Evolutionary conservation across 805 yeast species (phyloP).

Genomic region (Wickerhamiella vanderwaltii): DNA sequence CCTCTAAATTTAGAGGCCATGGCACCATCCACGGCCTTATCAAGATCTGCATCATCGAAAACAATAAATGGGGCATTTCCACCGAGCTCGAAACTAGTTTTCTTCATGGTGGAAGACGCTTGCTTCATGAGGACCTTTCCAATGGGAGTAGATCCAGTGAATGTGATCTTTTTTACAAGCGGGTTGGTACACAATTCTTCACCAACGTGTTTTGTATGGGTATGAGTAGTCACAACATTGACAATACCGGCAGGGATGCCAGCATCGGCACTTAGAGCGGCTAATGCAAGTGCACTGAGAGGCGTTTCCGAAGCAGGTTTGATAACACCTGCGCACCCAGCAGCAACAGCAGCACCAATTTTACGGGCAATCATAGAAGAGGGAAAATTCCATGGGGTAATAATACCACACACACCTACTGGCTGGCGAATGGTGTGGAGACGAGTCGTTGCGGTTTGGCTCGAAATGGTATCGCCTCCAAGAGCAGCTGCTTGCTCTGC

Average conservation of each 20-base stretch:
- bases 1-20: slow-evolving; percentile 59
- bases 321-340: slow-evolving; percentile 65
- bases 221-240: slow-evolving; percentile 42
- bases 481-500: slow-evolving; percentile 61
- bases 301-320: slow-evolving; percentile 76
- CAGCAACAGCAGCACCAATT: slow-evolving; percentile 65
- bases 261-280: slow-evolving; percentile 46
- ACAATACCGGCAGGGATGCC: slow-evolving; percentile 62
- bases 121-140: slow-evolving; percentile 58
- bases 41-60: slow-evolving; percentile 60
- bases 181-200: slow-evolving; percentile 44
- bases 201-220: slow-evolving; percentile 35
- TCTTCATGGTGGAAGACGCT: slow-evolving; percentile 49
- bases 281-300: slow-evolving; percentile 56
- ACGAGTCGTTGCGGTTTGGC: slow-evolving; percentile 36
- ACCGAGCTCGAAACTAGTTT: slow-evolving; percentile 61
- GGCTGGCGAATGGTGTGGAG: slow-evolving; percentile 58
- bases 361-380: slow-evolving; percentile 66
- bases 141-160: slow-evolving; percentile 67
- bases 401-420: slow-evolving; percentile 67
- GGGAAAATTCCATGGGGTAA: slow-evolving; percentile 83
- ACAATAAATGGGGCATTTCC: slow-evolving; percentile 74
- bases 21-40: slow-evolving; percentile 53
- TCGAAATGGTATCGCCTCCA: slow-evolving; percentile 54
- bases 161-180: slow-evolving; percentile 51